phyloP scores from a whole-genome alignment of 495 filamentous ascomycete genomes.

The Aspergillus incahuasiensis region DNA sequence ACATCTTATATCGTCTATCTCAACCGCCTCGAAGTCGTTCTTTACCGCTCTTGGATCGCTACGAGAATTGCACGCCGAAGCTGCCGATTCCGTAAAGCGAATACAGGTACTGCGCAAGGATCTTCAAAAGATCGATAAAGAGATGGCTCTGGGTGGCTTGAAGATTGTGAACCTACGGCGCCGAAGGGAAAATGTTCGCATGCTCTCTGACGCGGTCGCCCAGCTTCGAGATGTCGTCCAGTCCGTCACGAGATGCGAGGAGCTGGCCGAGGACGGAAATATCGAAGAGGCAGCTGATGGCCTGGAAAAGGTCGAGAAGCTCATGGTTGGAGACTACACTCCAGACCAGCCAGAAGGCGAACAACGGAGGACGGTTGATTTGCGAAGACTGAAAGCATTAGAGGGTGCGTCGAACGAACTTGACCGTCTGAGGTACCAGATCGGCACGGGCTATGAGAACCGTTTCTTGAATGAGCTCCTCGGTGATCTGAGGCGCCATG shows the following conservation, averaged over 20 bases:
- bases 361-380: constrained; percentile 50
- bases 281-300: constrained; percentile 73
- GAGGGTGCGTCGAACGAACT: constrained; percentile 76
- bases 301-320: constrained; percentile 68
- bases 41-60: constrained; percentile 92
- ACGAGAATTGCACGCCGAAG: constrained; percentile 84
- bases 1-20: constrained; percentile 94
- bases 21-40: constrained; percentile 90
- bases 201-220: constrained; percentile 73
- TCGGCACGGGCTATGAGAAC: constrained; percentile 81
- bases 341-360: constrained; percentile 25
- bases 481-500: constrained; percentile 73
- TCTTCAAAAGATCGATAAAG: constrained; percentile 71
- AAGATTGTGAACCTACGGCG: constrained; percentile 79
- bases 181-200: constrained; percentile 77
- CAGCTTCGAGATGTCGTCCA: constrained; percentile 79
- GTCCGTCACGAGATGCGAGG: constrained; percentile 70
- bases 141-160: constrained; percentile 82
- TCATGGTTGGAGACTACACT: constrained; percentile 65
- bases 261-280: constrained; percentile 72
- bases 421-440: constrained; percentile 64
- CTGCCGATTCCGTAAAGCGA: constrained; percentile 80
- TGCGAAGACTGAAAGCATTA: constrained; percentile 73
- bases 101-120: constrained; percentile 80
- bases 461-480: constrained; percentile 76